Evolutionary conservation across 2,329 filamentous ascomycete species (phyloP), one percentile per base, ranked within the genome.

Genomic region (Lachnellula arida): DNA sequence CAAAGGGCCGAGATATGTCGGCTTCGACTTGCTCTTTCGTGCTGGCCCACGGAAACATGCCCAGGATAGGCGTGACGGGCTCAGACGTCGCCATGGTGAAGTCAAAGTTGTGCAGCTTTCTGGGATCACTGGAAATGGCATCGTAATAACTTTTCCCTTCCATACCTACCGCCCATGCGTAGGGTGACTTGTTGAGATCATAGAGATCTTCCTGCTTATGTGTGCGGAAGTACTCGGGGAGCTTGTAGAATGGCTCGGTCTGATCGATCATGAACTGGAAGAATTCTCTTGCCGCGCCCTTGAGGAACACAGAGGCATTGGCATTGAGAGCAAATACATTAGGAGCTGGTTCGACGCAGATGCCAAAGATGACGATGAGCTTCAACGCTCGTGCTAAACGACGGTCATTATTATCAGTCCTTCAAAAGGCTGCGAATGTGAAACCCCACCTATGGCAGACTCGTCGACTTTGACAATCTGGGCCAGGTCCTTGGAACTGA

Each of bases 1-100:
- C 47, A 25, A 60, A 48, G n/a, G 58, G 0, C 66, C 67, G 62
- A 19, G 63, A 69, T 2, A 61, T 58, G 37, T 67, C 67, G 5
- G 63, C 63, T 0, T 57, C 48, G 4, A 61, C 56, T 50, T 59
- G 49, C 14, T 59, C 54, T 44, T 59, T 59, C 22, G 59, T 32
- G 8, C 49, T 51, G 5, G 49, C 46, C 9, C 57, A 61, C 12
- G 51, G 57, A 42, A 59, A 61, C 54, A 61, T 59, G 17, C 59
- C 59, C 12, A 58, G 54, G 22, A 58, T 48, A 2, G 59, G 59
- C 15, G 55, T 46, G 28, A 37, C 46, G 4, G 46, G 35, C 40
- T 50, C 22, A 28, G 28, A 28, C 28, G 28, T 28, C 28, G 28
- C 28, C 28, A 28, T 28, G 7, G 28, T 28, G 28, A 28, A 28